Percentiles rank a stretch among this genome's conserved stretches.
Evolutionary conservation across 441 rosid species (phyloP).

Genomic region (Gossypium gossypioides): DNA sequence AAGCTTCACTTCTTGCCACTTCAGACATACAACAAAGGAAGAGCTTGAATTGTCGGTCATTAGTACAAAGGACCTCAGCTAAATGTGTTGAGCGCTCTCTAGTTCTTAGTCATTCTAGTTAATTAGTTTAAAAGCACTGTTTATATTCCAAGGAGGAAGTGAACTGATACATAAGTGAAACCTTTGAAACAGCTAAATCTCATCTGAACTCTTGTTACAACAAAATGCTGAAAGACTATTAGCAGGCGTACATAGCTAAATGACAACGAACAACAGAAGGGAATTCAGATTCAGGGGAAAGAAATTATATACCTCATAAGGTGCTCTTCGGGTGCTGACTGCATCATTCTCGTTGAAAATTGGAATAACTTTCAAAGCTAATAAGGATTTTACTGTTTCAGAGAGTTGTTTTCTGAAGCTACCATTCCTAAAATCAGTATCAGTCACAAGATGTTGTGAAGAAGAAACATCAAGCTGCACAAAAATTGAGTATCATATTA

Average conservation of each 20-base stretch:
- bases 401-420: slow-evolving; percentile 37
- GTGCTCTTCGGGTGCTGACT: slow-evolving; percentile 42
- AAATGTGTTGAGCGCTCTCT: background rate
- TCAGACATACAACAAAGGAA: slow-evolving; percentile 1
- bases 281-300: background rate
- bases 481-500: slow-evolving; percentile 8
- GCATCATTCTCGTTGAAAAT: slow-evolving; percentile 48
- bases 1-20: background rate
- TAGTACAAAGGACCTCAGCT: background rate
- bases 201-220: background rate
- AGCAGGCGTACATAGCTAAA: background rate
- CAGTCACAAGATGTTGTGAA: slow-evolving; percentile 41
- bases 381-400: slow-evolving; percentile 35
- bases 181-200: background rate
- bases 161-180: background rate
- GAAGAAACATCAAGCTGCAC: slow-evolving; percentile 46
- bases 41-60: background rate
- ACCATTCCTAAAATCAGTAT: slow-evolving; percentile 33
- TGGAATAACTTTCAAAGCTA: slow-evolving; percentile 38
- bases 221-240: background rate
- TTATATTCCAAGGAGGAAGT: background rate
- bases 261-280: background rate
- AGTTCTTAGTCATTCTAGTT: background rate
- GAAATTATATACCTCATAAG: slow-evolving; percentile 30
- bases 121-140: background rate